Evolutionary conservation across 257 asterid species (phyloP).

Genomic region (Solanum tacnaense): DNA sequence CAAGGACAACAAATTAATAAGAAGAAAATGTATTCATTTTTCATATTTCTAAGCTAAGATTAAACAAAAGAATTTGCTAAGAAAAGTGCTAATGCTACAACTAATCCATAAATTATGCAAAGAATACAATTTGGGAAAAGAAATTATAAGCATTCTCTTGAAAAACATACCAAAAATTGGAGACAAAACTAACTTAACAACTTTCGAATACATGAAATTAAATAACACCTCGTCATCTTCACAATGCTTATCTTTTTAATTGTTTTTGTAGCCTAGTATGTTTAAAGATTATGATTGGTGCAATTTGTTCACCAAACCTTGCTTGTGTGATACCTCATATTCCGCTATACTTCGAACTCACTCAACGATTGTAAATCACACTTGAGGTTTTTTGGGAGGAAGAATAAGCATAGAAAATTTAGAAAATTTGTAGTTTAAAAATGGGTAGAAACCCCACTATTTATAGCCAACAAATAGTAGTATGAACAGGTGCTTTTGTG

Average conservation of each 20-base stretch:
- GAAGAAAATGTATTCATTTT: neutral
- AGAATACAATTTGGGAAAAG: too few species aligned
- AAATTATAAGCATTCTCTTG: neutral
- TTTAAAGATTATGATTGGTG: neutral
- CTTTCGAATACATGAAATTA: neutral
- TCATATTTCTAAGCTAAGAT: neutral
- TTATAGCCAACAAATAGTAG: neutral
- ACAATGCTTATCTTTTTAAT: neutral
- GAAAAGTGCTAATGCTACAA: neutral
- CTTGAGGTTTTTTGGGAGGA: neutral
- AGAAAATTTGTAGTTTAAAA: neutral
- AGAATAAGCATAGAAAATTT: neutral
- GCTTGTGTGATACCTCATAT: neutral
- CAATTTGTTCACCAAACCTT: neutral
- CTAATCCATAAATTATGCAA: neutral
- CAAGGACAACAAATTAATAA: too few species aligned
- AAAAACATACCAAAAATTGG: neutral
- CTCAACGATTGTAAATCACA: neutral
- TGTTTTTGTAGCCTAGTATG: neutral
- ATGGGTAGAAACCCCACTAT: neutral
- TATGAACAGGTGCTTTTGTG: neutral
- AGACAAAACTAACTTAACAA: neutral
- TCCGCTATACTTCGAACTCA: neutral
- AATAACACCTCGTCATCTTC: neutral
- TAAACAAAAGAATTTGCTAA: neutral